These are phyloP conservation scores for Scopulariopsis brevicaulis DNA, from an alignment of 2,329 filamentous ascomycete genomes.

Conservation along the genomic window DNA sequence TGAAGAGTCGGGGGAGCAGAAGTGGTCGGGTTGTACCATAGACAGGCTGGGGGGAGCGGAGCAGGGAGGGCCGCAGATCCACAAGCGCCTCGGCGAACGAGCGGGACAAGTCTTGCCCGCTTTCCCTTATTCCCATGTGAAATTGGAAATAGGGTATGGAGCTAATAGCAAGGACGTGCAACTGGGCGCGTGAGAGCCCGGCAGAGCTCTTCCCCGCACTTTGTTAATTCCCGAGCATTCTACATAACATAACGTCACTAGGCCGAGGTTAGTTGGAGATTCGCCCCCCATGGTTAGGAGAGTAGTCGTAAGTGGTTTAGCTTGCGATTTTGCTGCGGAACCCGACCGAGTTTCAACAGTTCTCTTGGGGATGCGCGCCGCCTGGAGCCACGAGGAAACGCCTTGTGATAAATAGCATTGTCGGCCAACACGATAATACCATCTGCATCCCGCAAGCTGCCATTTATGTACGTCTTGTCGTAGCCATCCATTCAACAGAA, in stretches of 20 bases:
- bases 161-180: neutral
- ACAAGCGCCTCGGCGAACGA: neutral
- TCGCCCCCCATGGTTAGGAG: neutral
- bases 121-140: neutral
- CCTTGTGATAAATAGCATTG: neutral
- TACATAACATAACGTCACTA: neutral
- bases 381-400: neutral
- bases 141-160: neutral
- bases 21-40: neutral
- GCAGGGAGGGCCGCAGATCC: neutral
- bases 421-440: neutral
- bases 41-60: neutral
- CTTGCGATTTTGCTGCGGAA: neutral
- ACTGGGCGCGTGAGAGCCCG: neutral
- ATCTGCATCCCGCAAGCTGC: neutral
- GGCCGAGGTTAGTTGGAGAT: neutral
- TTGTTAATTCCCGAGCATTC: neutral
- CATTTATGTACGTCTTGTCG: neutral
- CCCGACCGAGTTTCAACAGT: neutral
- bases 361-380: neutral
- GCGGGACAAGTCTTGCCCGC: too few species aligned
- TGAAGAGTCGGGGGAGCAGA: neutral
- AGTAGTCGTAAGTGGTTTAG: neutral
- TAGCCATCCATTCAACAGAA: neutral
- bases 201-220: neutral